Evolutionary conservation across 2,329 filamentous ascomycete genomes (phyloP), one percentile per base, ranked within the genome.

Genomic region (Fusarium compactum): DNA sequence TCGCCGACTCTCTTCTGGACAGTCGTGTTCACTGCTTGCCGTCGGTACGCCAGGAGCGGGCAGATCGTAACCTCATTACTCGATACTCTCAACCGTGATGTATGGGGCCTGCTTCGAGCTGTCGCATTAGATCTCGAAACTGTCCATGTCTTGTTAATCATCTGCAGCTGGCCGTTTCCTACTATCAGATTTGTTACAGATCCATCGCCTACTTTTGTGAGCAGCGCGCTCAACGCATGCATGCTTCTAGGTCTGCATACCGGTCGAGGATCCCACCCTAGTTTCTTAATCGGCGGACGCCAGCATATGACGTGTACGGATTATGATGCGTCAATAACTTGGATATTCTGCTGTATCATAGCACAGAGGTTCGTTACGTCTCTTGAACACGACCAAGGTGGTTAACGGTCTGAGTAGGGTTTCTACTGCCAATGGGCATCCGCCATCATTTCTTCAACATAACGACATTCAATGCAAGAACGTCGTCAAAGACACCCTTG

Each of bases 1-100:
- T 82, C 82, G 4, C 80, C 82, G 3, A 78, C 85, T 11, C 80
- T 88, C 9, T 88, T 88, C 71, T 88, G 86, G 86, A 79, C 83
- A n/a, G 81, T 88, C 58, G 79, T 88, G 44, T 83, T 82, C 65
- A 82, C 86, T 20, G 80, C 84, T 10, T 83, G 82, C 27, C 84
- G 86, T 4, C 82, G 85, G 1, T 86, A 86, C 67, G 79, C 84
- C 6, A 81, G 81, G 41, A 81, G 82, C 44, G 73, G 79, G 3
- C 78, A 78, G 5, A 74, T 85, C 22, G 80, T 85, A 20, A 76
- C 79, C 2, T 83, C 85, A 44, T 75, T 87, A 8, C 78, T 82
- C 44, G 84, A 86, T n/a, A 77, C 83, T 16, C 77, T 88, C 11
- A 79, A 80, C 61, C 77, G 80, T 2, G 84, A 86, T 62, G 79